Evolutionary conservation across 192 early-diverging fungal genomes (phyloP).

Genomic region (Podila verticillata): DNA sequence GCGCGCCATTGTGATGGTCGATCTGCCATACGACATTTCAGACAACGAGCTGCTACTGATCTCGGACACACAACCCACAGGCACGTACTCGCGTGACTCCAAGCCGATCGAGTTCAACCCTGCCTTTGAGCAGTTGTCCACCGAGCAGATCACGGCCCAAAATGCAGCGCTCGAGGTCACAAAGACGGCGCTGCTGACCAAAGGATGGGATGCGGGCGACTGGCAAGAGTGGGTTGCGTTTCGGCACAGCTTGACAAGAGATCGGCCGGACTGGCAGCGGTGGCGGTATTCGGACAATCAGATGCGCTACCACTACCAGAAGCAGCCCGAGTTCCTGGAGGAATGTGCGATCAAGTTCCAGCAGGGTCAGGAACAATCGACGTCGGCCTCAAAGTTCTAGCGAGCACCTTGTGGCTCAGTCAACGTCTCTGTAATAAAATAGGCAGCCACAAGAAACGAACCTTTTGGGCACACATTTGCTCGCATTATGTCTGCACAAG

Average conservation of each 20-base stretch:
- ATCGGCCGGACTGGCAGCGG: constrained; percentile 22
- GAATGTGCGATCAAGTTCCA: constrained; percentile 18
- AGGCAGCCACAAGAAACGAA: too few species aligned
- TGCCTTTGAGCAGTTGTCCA: constrained; percentile 15
- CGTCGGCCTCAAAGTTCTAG: not conserved
- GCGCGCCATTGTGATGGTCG: constrained; percentile 40
- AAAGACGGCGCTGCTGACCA: constrained; percentile 31
- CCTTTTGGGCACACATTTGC: too few species aligned
- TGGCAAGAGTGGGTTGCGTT: constrained; percentile 49
- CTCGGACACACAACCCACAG: constrained; percentile 18
- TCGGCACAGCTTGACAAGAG: constrained; percentile 22
- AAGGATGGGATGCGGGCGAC: constrained; percentile 38
- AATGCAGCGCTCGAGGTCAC: constrained; percentile 33
- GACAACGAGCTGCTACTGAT: constrained; percentile 38
- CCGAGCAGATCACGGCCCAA: constrained; percentile 12
- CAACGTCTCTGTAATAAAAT: not conserved
- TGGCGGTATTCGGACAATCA: constrained; percentile 47
- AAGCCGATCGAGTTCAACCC: constrained; percentile 38
- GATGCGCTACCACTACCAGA: constrained; percentile 42
- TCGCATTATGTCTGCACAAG: too few species aligned
- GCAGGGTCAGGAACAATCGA: constrained; percentile 7
- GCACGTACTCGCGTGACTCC: constrained; percentile 35
- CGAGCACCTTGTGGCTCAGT: not conserved
- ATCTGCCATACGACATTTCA: constrained; percentile 39
- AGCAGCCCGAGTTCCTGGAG: constrained; percentile 29